phyloP scores from a whole-genome alignment of 257 asterid genomes.

The Paraleonurus japonicus region DNA sequence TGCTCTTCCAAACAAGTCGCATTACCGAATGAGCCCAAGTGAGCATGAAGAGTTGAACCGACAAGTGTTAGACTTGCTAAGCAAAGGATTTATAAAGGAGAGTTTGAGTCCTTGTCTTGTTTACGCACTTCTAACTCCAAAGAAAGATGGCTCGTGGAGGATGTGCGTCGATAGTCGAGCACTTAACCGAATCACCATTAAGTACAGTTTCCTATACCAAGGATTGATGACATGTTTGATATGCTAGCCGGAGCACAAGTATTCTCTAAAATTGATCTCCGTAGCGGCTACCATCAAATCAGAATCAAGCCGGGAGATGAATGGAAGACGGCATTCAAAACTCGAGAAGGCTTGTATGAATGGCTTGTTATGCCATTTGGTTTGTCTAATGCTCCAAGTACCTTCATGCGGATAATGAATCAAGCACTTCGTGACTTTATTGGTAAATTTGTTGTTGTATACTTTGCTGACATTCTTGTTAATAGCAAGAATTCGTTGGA shows the following conservation, averaged over 20 bases:
- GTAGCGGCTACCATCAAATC: no score
- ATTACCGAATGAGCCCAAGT: neutral
- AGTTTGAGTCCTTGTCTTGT: neutral
- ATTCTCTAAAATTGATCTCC: no score
- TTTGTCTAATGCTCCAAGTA: neutral
- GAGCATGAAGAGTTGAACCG: neutral
- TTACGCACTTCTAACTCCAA: neutral
- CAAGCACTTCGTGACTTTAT: no score
- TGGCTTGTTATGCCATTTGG: neutral
- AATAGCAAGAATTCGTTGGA: neutral
- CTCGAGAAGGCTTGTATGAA: neutral
- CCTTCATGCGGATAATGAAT: neutral
- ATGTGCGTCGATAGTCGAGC: no score
- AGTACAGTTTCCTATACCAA: neutral
- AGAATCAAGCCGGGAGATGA: neutral
- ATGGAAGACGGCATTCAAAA: neutral
- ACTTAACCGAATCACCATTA: no score
- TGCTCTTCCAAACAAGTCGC: no score
- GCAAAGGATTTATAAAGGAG: neutral
- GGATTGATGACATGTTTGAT: neutral
- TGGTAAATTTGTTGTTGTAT: no score
- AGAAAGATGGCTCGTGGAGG: neutral
- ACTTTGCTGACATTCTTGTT: neutral
- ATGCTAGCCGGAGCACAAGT: neutral
- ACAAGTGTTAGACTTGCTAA: neutral